These are phyloP conservation scores for Elsinoe fawcettii DNA, from an alignment of 2,329 filamentous ascomycete genomes.

Conservation along the genomic window DNA sequence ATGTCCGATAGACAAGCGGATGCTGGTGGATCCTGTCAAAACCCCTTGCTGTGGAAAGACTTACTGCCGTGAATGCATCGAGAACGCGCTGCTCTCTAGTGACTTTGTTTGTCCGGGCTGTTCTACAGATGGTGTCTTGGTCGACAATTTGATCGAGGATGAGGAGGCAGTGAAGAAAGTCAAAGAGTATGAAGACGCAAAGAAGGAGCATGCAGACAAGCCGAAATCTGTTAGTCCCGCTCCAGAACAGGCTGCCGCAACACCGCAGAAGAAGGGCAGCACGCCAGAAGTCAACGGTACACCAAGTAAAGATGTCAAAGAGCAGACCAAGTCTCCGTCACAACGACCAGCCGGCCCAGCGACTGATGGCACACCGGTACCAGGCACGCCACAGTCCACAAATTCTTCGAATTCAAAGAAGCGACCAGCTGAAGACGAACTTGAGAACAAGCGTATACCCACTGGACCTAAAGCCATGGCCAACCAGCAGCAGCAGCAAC, in stretches of 20 bases:
- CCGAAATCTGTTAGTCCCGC: conserved; percentile 34
- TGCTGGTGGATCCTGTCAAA: conserved; percentile 98
- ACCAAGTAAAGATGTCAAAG: conserved; percentile 11
- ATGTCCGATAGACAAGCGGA: conserved; percentile 92
- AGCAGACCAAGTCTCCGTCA: conserved; percentile 18
- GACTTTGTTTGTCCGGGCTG: conserved; percentile 94
- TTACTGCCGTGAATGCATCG: conserved; percentile 99
- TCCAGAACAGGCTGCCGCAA: conserved; percentile 25
- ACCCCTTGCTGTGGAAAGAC: conserved; percentile 97
- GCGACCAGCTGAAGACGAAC: conserved; percentile 67
- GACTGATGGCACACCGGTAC: conserved; percentile 22
- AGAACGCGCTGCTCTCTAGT: conserved; percentile 95
- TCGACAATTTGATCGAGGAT: conserved; percentile 81
- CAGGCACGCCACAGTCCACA: conserved; percentile 22
- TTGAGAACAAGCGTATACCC: conserved; percentile 37
- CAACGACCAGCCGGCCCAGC: conserved; percentile 17
- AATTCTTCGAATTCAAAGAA: conserved; percentile 54
- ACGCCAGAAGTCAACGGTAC: conserved; percentile 12
- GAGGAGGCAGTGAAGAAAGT: conserved; percentile 83
- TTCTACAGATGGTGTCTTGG: conserved; percentile 79
- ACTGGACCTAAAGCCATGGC: conserved; percentile 42
- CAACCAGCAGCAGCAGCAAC: conserved; percentile 25
- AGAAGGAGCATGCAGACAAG: conserved; percentile 36
- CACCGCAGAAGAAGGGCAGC: conserved; percentile 21
- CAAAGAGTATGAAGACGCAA: conserved; percentile 59